Evolutionary conservation across 2,329 filamentous ascomycete genomes (phyloP).

Genomic region (Chaetomiaceae sp.): DNA sequence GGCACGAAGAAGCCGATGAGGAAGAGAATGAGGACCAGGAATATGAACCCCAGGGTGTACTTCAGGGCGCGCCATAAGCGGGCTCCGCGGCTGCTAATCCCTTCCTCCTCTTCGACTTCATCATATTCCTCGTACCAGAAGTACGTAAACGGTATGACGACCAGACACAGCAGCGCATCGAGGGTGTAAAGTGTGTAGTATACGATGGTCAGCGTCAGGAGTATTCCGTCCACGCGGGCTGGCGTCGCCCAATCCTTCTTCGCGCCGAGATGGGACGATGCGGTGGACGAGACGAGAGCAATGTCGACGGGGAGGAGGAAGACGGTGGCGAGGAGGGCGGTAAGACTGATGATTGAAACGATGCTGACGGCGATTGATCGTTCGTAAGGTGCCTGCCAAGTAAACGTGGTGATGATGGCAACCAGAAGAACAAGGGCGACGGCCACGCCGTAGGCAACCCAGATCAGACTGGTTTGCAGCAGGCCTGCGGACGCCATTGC

Average conservation of each 20-base stretch:
- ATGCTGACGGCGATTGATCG: slow-evolving; percentile 75
- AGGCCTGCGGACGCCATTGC: slow-evolving; percentile 45
- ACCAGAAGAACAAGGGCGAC: slow-evolving; percentile 71
- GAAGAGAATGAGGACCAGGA: slow-evolving; percentile 77
- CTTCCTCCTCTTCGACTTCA: slow-evolving; percentile 78
- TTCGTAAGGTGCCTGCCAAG: slow-evolving; percentile 86
- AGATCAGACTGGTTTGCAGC: slow-evolving; percentile 86
- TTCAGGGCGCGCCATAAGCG: slow-evolving; percentile 81
- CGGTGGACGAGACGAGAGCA: slow-evolving; percentile 86
- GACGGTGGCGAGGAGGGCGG: slow-evolving; percentile 83
- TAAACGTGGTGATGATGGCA: slow-evolving; percentile 79
- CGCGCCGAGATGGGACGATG: slow-evolving; percentile 64
- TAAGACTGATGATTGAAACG: slow-evolving; percentile 82
- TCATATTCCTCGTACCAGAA: slow-evolving; percentile 99
- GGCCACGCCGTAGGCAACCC: slow-evolving; percentile 85
- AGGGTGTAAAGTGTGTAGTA: slow-evolving; percentile 93
- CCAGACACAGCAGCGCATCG: slow-evolving; percentile 81
- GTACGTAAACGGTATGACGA: slow-evolving; percentile 92
- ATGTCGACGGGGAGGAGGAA: slow-evolving; percentile 93
- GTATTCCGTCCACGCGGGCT: slow-evolving; percentile 69
- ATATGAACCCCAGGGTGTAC: slow-evolving; percentile 82
- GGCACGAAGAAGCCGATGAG: slow-evolving; percentile 92
- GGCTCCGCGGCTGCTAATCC: slow-evolving; percentile 63
- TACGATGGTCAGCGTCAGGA: slow-evolving; percentile 75
- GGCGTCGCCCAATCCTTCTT: slow-evolving; percentile 96